Percentiles rank a stretch among this genome's conserved stretches.
These are phyloP conservation scores for Drechslerella dactyloides DNA, from an alignment of 2,329 filamentous ascomycete genomes.

Conservation along the genomic window DNA sequence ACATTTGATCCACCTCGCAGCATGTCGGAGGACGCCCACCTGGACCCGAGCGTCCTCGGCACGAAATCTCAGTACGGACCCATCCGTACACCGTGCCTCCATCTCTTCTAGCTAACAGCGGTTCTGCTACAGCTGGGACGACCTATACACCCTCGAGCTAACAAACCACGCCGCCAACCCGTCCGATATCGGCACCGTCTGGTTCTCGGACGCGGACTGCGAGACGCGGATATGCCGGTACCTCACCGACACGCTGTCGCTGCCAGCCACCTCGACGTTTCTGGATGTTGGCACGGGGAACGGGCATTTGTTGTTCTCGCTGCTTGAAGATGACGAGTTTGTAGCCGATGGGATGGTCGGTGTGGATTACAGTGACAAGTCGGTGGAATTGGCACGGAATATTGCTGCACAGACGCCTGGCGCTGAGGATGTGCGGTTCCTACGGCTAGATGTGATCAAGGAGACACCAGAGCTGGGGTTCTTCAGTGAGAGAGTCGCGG, in stretches of 20 bases:
- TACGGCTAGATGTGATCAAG: conserved; percentile 63
- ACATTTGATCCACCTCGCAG: no score
- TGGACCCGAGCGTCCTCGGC: conserved; percentile 66
- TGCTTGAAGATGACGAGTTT: conserved; percentile 66
- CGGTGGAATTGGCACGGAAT: conserved; percentile 73
- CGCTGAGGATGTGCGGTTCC: conserved; percentile 60
- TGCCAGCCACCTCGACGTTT: conserved; percentile 63
- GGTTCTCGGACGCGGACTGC: conserved; percentile 94
- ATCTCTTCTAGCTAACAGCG: conserved; percentile 18
- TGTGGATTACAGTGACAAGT: conserved; percentile 82
- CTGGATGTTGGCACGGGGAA: conserved; percentile 94
- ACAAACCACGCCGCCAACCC: conserved; percentile 74
- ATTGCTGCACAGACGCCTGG: conserved; percentile 62
- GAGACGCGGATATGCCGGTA: conserved; percentile 78
- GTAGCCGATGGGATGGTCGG: conserved; percentile 72
- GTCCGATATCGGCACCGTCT: conserved; percentile 83
- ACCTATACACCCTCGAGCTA: conserved; percentile 73
- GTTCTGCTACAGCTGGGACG: conserved; percentile 69
- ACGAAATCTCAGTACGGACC: conserved; percentile 88
- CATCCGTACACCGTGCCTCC: conserved; percentile 15
- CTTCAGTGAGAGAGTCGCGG: conserved; percentile 44
- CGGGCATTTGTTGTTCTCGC: conserved; percentile 83
- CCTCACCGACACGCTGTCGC: conserved; percentile 62
- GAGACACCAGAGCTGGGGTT: conserved; percentile 53
- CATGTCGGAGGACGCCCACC: conserved; percentile 40